These are phyloP conservation scores for Nakazawaea siamensis DNA, from an alignment of 805 yeast species.

Conservation along the genomic window DNA sequence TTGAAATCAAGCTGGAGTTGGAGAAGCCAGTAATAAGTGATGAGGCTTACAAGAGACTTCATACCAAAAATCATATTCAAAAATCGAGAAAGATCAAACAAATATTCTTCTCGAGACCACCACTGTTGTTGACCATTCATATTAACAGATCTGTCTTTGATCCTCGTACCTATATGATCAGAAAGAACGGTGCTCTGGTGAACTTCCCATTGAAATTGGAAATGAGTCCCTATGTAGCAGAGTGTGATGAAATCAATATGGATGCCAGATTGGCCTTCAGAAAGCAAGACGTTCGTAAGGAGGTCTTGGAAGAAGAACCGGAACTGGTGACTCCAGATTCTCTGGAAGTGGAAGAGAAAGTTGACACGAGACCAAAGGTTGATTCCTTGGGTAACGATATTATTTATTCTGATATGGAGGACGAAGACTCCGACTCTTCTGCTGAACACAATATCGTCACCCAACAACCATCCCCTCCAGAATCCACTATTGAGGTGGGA, in stretches of 20 bases:
- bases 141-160: conserved; percentile 92
- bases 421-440: not conserved
- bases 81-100: conserved; percentile 82
- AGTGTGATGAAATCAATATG: conserved; percentile 58
- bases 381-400: conserved; percentile 26
- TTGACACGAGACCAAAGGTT: conserved; percentile 14
- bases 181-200: conserved; percentile 81
- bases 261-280: conserved; percentile 77
- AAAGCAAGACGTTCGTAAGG: conserved; percentile 38
- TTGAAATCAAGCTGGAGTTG: conserved; percentile 44
- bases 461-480: conserved; percentile 11
- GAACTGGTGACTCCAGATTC: not conserved
- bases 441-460: not conserved
- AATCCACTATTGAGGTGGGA: conserved; percentile 21
- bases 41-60: conserved; percentile 63
- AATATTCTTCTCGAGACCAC: conserved; percentile 70
- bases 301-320: conserved; percentile 15
- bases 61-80: conserved; percentile 65
- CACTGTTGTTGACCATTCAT: conserved; percentile 76
- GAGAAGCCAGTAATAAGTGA: conserved; percentile 67
- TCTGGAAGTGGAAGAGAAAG: not conserved
- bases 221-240: conserved; percentile 61
- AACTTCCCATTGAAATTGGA: conserved; percentile 64
- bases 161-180: conserved; percentile 71
- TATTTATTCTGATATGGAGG: conserved; percentile 4